phyloP scores from a whole-genome alignment of 306 rosid species.

The Gastrolobium villosum region DNA sequence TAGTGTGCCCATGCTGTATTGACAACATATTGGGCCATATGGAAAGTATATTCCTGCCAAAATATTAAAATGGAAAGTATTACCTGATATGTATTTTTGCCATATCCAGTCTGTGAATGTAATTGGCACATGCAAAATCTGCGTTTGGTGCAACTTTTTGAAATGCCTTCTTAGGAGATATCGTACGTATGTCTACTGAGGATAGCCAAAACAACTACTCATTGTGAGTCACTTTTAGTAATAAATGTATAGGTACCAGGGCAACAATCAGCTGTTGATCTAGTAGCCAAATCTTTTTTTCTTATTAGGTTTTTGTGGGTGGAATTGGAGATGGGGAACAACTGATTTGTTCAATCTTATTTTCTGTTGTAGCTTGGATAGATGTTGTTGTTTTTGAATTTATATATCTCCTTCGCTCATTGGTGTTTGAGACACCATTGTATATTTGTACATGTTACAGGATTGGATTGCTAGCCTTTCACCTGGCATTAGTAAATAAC shows the following conservation, averaged over 20 bases:
- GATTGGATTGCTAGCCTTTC: slow-evolving; percentile 87
- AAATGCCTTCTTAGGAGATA: background rate
- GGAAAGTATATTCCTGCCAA: background rate
- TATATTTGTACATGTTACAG: slow-evolving; percentile 58
- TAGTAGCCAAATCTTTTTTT: background rate
- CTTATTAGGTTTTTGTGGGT: background rate
- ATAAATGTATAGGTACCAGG: slow-evolving; percentile 1
- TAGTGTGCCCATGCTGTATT: background rate
- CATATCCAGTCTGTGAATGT: slow-evolving; percentile 1
- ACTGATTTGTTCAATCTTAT: background rate
- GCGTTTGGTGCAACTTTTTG: background rate
- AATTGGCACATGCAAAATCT: background rate
- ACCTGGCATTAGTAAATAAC: slow-evolving; percentile 71
- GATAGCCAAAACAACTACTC: slow-evolving; percentile 1
- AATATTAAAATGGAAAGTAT: background rate
- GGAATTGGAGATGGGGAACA: slow-evolving; percentile 6
- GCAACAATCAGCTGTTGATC: background rate
- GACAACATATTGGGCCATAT: background rate
- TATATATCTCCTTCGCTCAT: slow-evolving; percentile 21
- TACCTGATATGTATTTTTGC: slow-evolving; percentile 1
- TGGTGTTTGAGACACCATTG: slow-evolving; percentile 45
- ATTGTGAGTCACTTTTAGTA: background rate
- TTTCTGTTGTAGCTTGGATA: slow-evolving; percentile 18
- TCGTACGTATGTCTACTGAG: background rate
- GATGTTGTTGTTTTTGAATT: slow-evolving; percentile 36